A percentile compares a stretch with the other conserved stretches of the same genome.
These are phyloP conservation scores for Apiotrichum laibachii DNA, from an alignment of 1,284 basidiomycete genomes.

Conservation along the genomic window DNA sequence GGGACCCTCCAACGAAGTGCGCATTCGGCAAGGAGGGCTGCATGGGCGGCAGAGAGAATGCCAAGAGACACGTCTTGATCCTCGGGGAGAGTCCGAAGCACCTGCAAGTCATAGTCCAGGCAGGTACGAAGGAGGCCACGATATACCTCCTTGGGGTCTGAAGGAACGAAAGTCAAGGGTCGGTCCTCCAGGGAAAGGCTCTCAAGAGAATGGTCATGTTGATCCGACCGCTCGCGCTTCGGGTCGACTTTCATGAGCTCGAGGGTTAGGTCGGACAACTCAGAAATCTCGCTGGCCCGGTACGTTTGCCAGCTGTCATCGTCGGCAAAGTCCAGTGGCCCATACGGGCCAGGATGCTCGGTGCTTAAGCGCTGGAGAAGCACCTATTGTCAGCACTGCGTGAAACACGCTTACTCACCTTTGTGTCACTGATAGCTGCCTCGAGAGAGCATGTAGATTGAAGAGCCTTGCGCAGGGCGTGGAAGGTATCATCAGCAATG, in stretches of 20 bases:
- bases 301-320: constrained; percentile 81
- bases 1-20: constrained; percentile 85
- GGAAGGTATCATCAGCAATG: constrained; percentile 16
- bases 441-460: constrained; percentile 48
- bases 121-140: constrained; percentile 78
- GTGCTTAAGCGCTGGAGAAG: constrained; percentile 89
- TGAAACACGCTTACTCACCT: constrained; percentile 54
- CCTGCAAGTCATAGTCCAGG: constrained; percentile 80
- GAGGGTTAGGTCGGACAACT: constrained; percentile 58
- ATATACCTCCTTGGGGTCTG: constrained; percentile 82
- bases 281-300: constrained; percentile 76
- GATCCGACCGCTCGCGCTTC: constrained; percentile 13
- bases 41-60: constrained; percentile 78
- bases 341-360: constrained; percentile 76
- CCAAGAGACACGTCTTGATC: constrained; percentile 94
- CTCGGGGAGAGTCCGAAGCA: constrained; percentile 85
- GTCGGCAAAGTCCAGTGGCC: constrained; percentile 77
- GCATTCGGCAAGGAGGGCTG: constrained; percentile 82
- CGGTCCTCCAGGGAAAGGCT: constrained; percentile 25
- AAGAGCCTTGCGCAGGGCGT: constrained; percentile 17
- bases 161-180: constrained; percentile 70
- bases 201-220: constrained; percentile 57
- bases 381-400: constrained; percentile 57
- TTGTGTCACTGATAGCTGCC: constrained; percentile 79
- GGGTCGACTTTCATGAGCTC: constrained; percentile 20